phyloP scores from a whole-genome alignment of 1,284 basidiomycete species.

The Porodaedalea pini region DNA sequence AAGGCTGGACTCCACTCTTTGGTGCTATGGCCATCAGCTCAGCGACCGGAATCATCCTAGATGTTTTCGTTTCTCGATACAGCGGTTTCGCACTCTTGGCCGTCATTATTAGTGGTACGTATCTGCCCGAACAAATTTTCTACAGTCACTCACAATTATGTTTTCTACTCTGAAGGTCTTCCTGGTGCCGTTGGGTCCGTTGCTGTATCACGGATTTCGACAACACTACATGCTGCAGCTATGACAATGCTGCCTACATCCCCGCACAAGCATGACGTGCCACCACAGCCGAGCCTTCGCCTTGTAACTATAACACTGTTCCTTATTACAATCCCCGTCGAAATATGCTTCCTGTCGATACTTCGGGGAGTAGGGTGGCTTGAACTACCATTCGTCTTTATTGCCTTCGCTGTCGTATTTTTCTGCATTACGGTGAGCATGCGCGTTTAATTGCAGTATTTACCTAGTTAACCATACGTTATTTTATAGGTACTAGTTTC shows the following conservation, averaged over 20 bases:
- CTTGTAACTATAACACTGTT: slow-evolving; percentile 68
- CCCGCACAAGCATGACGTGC: slow-evolving; percentile 16
- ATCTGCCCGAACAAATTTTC: not conserved
- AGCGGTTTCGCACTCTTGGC: slow-evolving; percentile 87
- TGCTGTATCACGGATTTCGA: slow-evolving; percentile 88
- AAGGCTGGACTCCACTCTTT: slow-evolving; percentile 89
- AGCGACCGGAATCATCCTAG: slow-evolving; percentile 88
- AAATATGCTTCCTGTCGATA: slow-evolving; percentile 67
- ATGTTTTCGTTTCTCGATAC: slow-evolving; percentile 83
- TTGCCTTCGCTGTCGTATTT: slow-evolving; percentile 59
- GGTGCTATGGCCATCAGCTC: slow-evolving; percentile 91
- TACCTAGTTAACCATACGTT: not conserved
- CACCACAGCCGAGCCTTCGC: slow-evolving; percentile 40
- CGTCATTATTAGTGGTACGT: slow-evolving; percentile 81
- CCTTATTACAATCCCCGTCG: slow-evolving; percentile 71
- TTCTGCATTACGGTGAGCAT: slow-evolving; percentile 72
- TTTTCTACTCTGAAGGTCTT: slow-evolving; percentile 47
- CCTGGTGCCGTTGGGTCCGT: slow-evolving; percentile 89
- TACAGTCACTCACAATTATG: not conserved
- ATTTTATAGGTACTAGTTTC: slow-evolving; percentile 62
- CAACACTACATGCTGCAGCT: slow-evolving; percentile 68
- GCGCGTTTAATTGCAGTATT: slow-evolving; percentile 1
- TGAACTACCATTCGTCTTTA: slow-evolving; percentile 62
- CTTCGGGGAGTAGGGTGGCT: slow-evolving; percentile 75
- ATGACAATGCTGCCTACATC: slow-evolving; percentile 22